A percentile compares a stretch with the other conserved stretches of the same genome.
phyloP scores from a whole-genome alignment of 1,284 basidiomycete species.

The Phellopilus nigrolimitatus region DNA sequence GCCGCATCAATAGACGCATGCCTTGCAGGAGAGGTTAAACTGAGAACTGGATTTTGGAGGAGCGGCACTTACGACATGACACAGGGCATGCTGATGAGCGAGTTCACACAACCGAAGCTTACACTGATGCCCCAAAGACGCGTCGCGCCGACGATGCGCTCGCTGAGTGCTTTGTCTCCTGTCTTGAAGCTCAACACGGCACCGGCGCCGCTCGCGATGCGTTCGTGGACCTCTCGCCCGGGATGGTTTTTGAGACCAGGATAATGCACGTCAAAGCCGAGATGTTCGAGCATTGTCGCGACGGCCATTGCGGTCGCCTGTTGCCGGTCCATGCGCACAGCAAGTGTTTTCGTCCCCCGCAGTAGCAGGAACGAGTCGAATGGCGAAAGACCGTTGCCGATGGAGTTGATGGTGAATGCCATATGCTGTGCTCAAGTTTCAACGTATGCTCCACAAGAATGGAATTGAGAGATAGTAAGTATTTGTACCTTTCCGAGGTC shows the following conservation, averaged over 20 bases:
- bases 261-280: constrained; percentile 94
- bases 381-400: constrained; percentile 95
- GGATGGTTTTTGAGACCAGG: constrained; percentile 87
- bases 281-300: constrained; percentile 79
- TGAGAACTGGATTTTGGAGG: constrained; percentile 13
- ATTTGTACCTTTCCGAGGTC: constrained; percentile 76
- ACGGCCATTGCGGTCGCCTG: constrained; percentile 82
- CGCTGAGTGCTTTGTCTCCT: constrained; percentile 85
- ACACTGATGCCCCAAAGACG: constrained; percentile 97
- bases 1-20: constrained; percentile 98
- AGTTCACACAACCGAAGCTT: constrained; percentile 98
- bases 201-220: constrained; percentile 86
- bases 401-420: constrained; percentile 91
- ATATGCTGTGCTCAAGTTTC: constrained; percentile 52
- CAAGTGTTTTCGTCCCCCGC: constrained; percentile 95
- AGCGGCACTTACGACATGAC: constrained; percentile 87
- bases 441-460: background rate
- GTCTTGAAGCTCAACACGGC: constrained; percentile 96
- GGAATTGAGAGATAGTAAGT: background rate
- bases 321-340: constrained; percentile 95
- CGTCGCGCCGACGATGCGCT: constrained; percentile 89
- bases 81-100: constrained; percentile 98
- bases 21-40: constrained; percentile 37
- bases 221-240: constrained; percentile 81
- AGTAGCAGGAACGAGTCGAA: constrained; percentile 96